phyloP scores from a whole-genome alignment of 345 rosid species.

The Ricinus communis region DNA sequence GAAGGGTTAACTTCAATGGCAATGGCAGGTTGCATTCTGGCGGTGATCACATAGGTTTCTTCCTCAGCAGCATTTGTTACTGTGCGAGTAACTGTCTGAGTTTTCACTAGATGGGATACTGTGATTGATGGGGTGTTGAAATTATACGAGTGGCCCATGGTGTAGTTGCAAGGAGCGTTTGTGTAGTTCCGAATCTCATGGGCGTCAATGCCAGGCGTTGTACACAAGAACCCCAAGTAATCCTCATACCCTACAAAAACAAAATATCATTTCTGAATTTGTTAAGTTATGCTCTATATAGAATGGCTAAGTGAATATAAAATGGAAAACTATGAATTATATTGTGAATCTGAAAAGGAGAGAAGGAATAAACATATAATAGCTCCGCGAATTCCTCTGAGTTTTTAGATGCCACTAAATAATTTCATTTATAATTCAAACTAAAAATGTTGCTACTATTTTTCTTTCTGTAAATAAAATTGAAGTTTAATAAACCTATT shows the following conservation, averaged over 20 bases:
- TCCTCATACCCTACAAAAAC: constrained; percentile 63
- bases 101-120: constrained; percentile 70
- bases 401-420: too few relatives aligned
- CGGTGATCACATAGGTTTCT: constrained; percentile 79
- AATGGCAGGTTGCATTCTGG: constrained; percentile 80
- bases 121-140: constrained; percentile 90
- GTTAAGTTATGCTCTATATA: background rate
- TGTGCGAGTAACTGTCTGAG: constrained; percentile 61
- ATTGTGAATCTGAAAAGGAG: background rate
- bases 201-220: constrained; percentile 77
- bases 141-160: constrained; percentile 78
- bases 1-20: constrained; percentile 83
- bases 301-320: background rate
- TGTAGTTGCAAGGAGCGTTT: constrained; percentile 65
- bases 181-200: constrained; percentile 84
- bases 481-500: too few relatives aligned
- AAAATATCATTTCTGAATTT: background rate
- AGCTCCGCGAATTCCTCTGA: too few relatives aligned
- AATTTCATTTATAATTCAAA: too few relatives aligned
- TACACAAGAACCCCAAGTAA: constrained; percentile 91
- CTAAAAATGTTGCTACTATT: too few relatives aligned
- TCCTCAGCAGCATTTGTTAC: constrained; percentile 82
- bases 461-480: too few relatives aligned
- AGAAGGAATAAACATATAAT: too few relatives aligned
- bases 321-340: background rate